Evolutionary conservation across 192 early-diverging fungal species (phyloP).

Genomic region (Phlyctochytrium arcticum): DNA sequence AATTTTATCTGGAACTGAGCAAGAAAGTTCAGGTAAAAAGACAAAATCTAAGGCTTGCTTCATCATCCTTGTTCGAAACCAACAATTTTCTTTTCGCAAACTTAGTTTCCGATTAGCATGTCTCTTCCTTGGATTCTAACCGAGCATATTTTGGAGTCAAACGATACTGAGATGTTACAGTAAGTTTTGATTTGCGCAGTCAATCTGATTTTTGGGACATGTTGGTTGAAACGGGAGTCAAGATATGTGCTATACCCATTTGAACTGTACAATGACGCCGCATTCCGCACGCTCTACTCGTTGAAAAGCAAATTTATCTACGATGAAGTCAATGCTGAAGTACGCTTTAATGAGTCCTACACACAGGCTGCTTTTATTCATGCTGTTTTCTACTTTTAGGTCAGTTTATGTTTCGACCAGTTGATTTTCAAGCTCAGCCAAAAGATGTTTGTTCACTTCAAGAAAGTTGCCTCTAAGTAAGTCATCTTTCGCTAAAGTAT

Average conservation of each 20-base stretch:
- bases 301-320: constrained; percentile 47
- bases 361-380: not conserved
- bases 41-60: not conserved
- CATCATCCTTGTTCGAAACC: not conserved
- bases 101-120: constrained; percentile 49
- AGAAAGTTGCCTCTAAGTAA: constrained; percentile 38
- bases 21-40: constrained; percentile 41
- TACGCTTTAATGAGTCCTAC: not conserved
- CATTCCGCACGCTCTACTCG: constrained; percentile 25
- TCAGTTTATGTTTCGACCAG: constrained; percentile 52
- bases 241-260: constrained; percentile 38
- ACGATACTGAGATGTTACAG: constrained; percentile 34
- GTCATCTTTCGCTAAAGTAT: not conserved
- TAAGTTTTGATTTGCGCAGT: constrained; percentile 14
- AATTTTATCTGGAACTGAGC: constrained; percentile 53
- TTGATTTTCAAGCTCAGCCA: constrained; percentile 43
- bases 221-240: not conserved
- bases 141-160: constrained; percentile 39
- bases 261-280: constrained; percentile 53
- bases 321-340: constrained; percentile 54
- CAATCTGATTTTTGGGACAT: constrained; percentile 1
- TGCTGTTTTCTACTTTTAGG: constrained; percentile 17
- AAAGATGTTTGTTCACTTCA: constrained; percentile 46
- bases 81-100: not conserved
- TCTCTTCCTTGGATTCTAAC: constrained; percentile 56